phyloP scores from a whole-genome alignment of 225 moss, liverwort and hornwort species.

The Bryoerythrophyllum caledonicum region DNA sequence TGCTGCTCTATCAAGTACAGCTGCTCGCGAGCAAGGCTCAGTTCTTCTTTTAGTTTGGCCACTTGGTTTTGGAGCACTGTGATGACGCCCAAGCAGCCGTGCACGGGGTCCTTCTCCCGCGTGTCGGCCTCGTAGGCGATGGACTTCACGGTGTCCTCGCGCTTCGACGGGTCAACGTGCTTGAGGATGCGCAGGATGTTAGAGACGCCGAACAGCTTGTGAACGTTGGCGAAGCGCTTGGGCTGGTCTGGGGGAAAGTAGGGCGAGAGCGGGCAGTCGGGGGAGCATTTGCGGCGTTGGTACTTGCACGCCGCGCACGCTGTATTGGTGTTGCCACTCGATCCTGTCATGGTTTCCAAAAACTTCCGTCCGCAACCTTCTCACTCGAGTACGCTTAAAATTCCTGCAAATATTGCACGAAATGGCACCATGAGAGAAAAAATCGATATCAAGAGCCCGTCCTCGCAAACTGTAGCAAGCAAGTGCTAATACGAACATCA shows the following conservation, averaged over 20 bases:
- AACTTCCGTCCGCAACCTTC: background rate
- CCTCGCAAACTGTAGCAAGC: background rate
- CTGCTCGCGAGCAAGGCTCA: slow-evolving; percentile 43
- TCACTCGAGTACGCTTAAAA: background rate
- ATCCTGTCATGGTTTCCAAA: slow-evolving; percentile 22
- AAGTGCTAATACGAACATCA: background rate
- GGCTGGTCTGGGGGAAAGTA: slow-evolving; percentile 75
- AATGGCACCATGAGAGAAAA: background rate
- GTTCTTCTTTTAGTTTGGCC: slow-evolving; percentile 37
- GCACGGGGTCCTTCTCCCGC: slow-evolving; percentile 63
- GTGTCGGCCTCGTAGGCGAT: slow-evolving; percentile 73
- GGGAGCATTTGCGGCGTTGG: slow-evolving; percentile 62
- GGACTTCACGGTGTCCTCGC: slow-evolving; percentile 61
- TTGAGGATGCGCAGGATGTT: slow-evolving; percentile 65
- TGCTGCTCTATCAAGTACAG: slow-evolving; percentile 44
- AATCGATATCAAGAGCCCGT: background rate
- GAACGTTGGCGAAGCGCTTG: slow-evolving; percentile 62
- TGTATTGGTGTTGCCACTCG: slow-evolving; percentile 29
- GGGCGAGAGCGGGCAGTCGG: slow-evolving; percentile 60
- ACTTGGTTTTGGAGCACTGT: slow-evolving; percentile 53
- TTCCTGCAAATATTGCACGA: slow-evolving; percentile 5
- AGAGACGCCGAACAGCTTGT: slow-evolving; percentile 64
- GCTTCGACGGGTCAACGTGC: slow-evolving; percentile 50
- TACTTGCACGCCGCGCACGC: slow-evolving; percentile 77
- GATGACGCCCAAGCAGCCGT: slow-evolving; percentile 66